Conservation (phyloP, 2,329 filamentous ascomycete genomes). For the Fusarium napiforme region DNA sequence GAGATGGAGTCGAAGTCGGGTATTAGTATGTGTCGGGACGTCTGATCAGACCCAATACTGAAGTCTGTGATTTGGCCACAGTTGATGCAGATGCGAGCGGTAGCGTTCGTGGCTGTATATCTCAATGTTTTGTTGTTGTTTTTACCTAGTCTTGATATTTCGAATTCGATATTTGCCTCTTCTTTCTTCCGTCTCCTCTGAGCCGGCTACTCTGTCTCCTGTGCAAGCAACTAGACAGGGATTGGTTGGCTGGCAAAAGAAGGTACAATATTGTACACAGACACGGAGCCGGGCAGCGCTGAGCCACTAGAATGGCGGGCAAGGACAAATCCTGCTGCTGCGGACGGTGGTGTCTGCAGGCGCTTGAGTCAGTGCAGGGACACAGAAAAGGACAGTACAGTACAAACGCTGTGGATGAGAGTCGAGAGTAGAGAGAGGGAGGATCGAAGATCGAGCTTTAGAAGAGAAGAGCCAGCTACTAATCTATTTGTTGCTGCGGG, state of each 20-base stretch:
- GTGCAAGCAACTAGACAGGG: constrained; percentile 7
- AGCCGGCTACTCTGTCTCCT: neutral
- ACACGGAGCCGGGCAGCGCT: constrained; percentile 37
- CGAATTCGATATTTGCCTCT: neutral
- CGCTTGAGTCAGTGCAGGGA: constrained; percentile 33
- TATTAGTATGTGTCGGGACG: constrained; percentile 32
- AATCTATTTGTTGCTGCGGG: constrained; percentile 23
- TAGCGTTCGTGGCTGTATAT: neutral
- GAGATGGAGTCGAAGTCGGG: constrained; percentile 28
- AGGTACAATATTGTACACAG: constrained; percentile 27
- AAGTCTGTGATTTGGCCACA: neutral
- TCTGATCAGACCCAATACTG: constrained; percentile 17
- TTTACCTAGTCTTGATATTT: neutral
- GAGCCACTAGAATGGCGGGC: constrained; percentile 40
- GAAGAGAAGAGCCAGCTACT: constrained; percentile 19
- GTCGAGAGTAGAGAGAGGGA: constrained; percentile 7
- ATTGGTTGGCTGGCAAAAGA: constrained; percentile 22
- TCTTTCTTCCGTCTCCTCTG: neutral
- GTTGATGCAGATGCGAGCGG: neutral
- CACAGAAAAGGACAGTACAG: constrained; percentile 1
- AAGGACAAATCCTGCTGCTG: constrained; percentile 39
- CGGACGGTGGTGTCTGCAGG: constrained; percentile 33
- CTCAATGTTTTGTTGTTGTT: constrained; percentile 2
- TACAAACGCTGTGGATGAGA: constrained; percentile 15
- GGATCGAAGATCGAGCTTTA: constrained; percentile 16